phyloP scores from a whole-genome alignment of 1,284 basidiomycete genomes.

The Xerocomus amazonicus region DNA sequence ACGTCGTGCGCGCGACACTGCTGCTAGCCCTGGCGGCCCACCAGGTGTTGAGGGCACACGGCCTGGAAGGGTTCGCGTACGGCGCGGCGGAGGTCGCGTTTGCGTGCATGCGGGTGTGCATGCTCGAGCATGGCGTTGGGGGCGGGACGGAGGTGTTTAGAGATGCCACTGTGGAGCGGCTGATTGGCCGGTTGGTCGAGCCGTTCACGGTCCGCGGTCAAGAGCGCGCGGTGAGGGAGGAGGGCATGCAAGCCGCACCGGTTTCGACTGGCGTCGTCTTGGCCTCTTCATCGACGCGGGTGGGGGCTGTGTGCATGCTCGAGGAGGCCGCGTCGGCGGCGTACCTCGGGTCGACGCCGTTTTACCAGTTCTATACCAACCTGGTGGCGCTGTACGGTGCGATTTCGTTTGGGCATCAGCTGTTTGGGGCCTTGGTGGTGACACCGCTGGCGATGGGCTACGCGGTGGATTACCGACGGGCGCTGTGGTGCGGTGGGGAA shows the following conservation, averaged over 20 bases:
- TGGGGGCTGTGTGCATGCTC: conserved; percentile 31
- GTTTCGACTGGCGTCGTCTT: too few species aligned
- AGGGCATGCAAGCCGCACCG: background rate
- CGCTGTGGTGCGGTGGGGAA: conserved; percentile 70
- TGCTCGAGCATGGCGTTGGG: conserved; percentile 72
- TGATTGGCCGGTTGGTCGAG: conserved; percentile 60
- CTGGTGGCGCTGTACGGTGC: conserved; percentile 87
- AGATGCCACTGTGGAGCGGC: conserved; percentile 52
- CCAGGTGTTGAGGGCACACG: conserved; percentile 42
- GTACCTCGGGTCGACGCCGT: conserved; percentile 72
- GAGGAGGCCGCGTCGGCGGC: conserved; percentile 53
- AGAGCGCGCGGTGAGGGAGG: background rate
- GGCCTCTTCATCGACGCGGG: too few species aligned
- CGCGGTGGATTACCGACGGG: conserved; percentile 78
- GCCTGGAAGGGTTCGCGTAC: conserved; percentile 39
- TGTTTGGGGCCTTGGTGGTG: conserved; percentile 78
- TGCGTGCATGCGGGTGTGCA: conserved; percentile 89
- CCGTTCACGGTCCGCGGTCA: conserved; percentile 44
- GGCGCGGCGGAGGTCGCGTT: conserved; percentile 61
- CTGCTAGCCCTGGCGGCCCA: conserved; percentile 48
- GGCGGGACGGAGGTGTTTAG: conserved; percentile 44
- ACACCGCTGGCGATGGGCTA: conserved; percentile 73
- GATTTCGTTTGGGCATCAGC: conserved; percentile 80
- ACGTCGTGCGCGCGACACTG: conserved; percentile 70
- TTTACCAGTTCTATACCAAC: conserved; percentile 94